Evolutionary conservation across 352 stramenopile species (phyloP), one percentile per base, ranked within the genome.

Genomic region (Globisporangium echinulatum): DNA sequence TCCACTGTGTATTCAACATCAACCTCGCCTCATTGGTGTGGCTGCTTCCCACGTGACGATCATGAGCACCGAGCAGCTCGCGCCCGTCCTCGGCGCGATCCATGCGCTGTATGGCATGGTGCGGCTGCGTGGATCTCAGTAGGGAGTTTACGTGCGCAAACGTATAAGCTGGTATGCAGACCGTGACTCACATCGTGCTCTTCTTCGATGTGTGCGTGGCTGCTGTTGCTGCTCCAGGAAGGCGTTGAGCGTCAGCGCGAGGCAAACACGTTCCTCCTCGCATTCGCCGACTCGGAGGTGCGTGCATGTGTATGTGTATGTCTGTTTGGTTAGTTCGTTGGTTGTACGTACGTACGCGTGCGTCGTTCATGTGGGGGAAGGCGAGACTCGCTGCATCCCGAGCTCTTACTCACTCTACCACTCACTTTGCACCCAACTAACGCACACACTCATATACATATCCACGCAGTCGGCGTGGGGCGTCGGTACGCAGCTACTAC

Each of bases 21-120:
- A 33, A 33, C 25, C 25, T 33, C 25, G 25, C 1, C 25, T 33
- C 25, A 33, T 33, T 33, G 1, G 25, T 33, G 25, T 33, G 1
- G 2, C 25, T 33, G 25, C 25, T 33, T 33, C 25, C 25, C 25
- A 33, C 25, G 25, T 33, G 50, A 14, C 49, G 15, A 66, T 38
- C 53, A 58, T 42, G 53, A 74, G 69, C 68, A 59, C 59, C 50
- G 59, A 69, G 33, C 42, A 52, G 44, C 69, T 88, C 56, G 60
- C 66, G 57, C 67, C 71, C 61, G 79, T 85, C 58, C 65, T 88
- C 39, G 61, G 64, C 64, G 77, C 79, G 57, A 67, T 87, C 0
- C 77, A 79, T 42, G 75, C 73, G 62, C 73, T 89, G 58, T 89
- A 87, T 56, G 77, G 75, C 56, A 72, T 82, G 75, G 79, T 89